These are phyloP conservation scores for Kluyveromyces lactis DNA, from an alignment of 805 yeast genomes.

Conservation along the genomic window DNA sequence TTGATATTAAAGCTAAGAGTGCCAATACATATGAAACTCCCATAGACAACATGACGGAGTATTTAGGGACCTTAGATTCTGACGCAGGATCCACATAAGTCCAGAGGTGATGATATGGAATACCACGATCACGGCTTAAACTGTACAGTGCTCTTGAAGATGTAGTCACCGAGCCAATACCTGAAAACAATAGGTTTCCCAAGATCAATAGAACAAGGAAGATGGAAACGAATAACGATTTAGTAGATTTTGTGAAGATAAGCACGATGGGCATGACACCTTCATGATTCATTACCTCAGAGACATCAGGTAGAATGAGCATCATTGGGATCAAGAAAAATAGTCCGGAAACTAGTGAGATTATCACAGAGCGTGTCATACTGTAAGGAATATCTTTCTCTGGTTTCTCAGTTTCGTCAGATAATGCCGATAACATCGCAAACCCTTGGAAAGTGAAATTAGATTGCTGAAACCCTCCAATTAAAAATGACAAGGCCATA, in stretches of 20 bases:
- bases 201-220: conserved; percentile 56
- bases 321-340: conserved; percentile 65
- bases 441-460: conserved; percentile 76
- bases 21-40: conserved; percentile 53
- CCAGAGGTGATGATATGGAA: conserved; percentile 61
- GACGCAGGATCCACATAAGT: conserved; percentile 50
- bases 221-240: conserved; percentile 59
- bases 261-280: conserved; percentile 73
- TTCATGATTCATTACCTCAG: conserved; percentile 44
- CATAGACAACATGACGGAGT: conserved; percentile 60
- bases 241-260: conserved; percentile 63
- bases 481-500: conserved; percentile 56
- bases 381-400: conserved; percentile 72
- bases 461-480: conserved; percentile 67
- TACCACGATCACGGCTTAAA: conserved; percentile 75
- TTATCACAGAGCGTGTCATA: conserved; percentile 52
- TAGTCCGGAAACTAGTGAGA: conserved; percentile 62
- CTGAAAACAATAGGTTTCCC: conserved; percentile 67
- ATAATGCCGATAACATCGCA: conserved; percentile 72
- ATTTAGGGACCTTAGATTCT: conserved; percentile 55
- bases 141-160: conserved; percentile 78
- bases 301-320: conserved; percentile 61
- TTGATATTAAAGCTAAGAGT: conserved; percentile 55
- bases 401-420: conserved; percentile 73
- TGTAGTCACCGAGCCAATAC: conserved; percentile 72